Percentiles rank a stretch among this genome's conserved stretches.
These are phyloP conservation scores for Aspergillus candidus DNA, from an alignment of 2,329 filamentous ascomycete genomes.

Conservation along the genomic window DNA sequence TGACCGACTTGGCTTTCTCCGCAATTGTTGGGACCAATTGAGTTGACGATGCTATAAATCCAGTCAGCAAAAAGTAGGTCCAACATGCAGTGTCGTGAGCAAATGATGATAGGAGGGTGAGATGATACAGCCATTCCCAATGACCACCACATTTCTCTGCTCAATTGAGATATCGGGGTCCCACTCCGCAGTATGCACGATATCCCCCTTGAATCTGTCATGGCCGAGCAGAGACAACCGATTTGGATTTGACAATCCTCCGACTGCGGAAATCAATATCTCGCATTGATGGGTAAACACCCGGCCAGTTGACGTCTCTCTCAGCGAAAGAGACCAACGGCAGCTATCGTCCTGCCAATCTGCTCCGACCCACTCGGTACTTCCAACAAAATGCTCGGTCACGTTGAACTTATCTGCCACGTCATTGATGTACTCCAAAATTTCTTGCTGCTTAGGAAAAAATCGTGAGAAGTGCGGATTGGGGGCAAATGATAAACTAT, in stretches of 20 bases:
- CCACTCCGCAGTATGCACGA: constrained; percentile 14
- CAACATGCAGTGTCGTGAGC: not conserved
- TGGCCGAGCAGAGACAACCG: constrained; percentile 1
- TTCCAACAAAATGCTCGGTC: constrained; percentile 1
- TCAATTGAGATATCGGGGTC: not conserved
- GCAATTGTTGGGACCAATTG: constrained; percentile 10
- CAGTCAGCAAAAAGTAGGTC: not conserved
- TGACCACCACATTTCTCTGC: constrained; percentile 10
- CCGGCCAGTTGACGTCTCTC: constrained; percentile 1
- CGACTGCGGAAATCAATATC: constrained; percentile 12
- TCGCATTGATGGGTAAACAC: constrained; percentile 3
- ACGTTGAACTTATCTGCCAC: constrained; percentile 1
- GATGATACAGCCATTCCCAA: constrained; percentile 13
- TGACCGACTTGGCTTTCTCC: constrained; percentile 5
- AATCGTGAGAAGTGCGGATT: constrained; percentile 6
- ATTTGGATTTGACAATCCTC: constrained; percentile 8
- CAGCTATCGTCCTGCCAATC: constrained; percentile 6
- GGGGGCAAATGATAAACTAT: constrained; percentile 10
- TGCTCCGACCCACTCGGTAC: constrained; percentile 9
- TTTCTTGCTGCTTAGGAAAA: constrained; percentile 6
- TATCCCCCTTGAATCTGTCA: constrained; percentile 5
- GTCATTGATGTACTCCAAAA: constrained; percentile 6
- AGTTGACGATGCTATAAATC: constrained; percentile 8
- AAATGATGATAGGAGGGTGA: not conserved
- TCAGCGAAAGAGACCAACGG: constrained; percentile 7